Conservation (phyloP, 2,329 filamentous ascomycete genomes). For the Clonostachys byssicola region DNA sequence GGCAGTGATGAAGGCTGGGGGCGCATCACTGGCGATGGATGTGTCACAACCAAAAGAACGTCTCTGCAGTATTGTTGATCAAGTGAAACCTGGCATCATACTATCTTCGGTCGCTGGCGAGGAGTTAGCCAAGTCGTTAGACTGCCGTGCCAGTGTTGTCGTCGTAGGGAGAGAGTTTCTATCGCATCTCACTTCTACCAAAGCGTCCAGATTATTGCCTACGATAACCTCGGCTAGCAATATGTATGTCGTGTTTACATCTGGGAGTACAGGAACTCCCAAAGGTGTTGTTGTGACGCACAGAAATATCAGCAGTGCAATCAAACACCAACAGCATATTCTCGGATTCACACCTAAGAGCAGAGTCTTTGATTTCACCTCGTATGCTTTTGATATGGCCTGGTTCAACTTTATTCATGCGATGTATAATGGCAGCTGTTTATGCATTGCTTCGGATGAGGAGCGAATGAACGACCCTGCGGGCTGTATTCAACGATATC, state of each 20-base stretch:
- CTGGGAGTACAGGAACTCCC: constrained; percentile 16
- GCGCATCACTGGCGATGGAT: constrained; percentile 17
- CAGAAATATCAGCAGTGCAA: not conserved
- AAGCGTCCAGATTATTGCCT: not conserved
- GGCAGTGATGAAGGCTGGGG: constrained; percentile 19
- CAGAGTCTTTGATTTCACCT: constrained; percentile 5
- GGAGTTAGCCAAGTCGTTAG: not conserved
- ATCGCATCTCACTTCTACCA: constrained; percentile 4
- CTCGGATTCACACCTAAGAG: constrained; percentile 25
- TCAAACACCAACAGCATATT: constrained; percentile 21
- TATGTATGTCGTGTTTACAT: constrained; percentile 17
- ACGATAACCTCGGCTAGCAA: not conserved
- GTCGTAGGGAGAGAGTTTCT: constrained; percentile 11
- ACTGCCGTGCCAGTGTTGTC: not conserved
- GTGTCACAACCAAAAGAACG: constrained; percentile 10
- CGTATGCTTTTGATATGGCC: constrained; percentile 7
- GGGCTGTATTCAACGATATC: not conserved
- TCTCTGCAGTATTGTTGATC: constrained; percentile 5
- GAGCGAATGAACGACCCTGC: constrained; percentile 25
- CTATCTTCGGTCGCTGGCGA: constrained; percentile 32
- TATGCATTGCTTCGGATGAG: constrained; percentile 29
- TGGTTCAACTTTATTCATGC: constrained; percentile 12
- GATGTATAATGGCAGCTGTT: constrained; percentile 16
- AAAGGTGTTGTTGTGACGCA: constrained; percentile 10
- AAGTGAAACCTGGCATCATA: constrained; percentile 30